Base-by-base conservation (phyloP, 768 basidiomycete genomes). In the Holtermannia corniformis region DNA sequence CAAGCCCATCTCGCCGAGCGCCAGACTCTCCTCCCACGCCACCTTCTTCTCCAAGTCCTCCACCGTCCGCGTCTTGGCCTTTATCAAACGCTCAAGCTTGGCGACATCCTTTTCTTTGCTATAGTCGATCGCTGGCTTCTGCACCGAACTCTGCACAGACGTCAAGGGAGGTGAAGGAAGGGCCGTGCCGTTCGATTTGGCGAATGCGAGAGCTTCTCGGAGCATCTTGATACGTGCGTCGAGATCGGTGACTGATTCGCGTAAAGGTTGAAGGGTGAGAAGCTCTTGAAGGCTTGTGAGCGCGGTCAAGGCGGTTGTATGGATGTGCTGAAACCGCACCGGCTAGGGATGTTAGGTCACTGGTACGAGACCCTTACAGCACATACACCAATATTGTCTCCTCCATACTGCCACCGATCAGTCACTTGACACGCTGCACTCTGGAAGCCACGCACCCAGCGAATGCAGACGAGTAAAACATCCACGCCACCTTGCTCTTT, bases 371-470 rank as follows among this genome's bases (percentile, higher is more conserved):
- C 13, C 11, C 44, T 13, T 12, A 11, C 12, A 22, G 12, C 40
- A 58, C 65, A 44, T 37, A 68, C 66, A 11, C 67, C 67, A 16
- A 68, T 49, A 64, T 65, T 65, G 37, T 68, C 67, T 2, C 67
- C 67, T 5, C 67, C 67, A 23, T 63, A 68, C 65, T 67, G 41
- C n/a, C 41, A 44, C 14, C 23, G 5, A 23, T 41, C n/a, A 5
- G 14, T 52, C 41, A 60, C 48, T 20, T 20, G 37, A 44, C n/a
- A 20, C 7, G 21, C 20, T 23, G 7, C 22, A 44, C 10, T 7
- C 19, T 44, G 19, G 22, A 44, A 26, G 16, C 22, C 1, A 62
- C 65, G 44, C 25, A 67, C 65, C 66, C 67, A 68, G 41, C 67
- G 51, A 55, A 62, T 62, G 41, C 64, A 65, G 5, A 68, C 55